phyloP scores from a whole-genome alignment of 139 green algal species.

The Micromonas commoda region DNA sequence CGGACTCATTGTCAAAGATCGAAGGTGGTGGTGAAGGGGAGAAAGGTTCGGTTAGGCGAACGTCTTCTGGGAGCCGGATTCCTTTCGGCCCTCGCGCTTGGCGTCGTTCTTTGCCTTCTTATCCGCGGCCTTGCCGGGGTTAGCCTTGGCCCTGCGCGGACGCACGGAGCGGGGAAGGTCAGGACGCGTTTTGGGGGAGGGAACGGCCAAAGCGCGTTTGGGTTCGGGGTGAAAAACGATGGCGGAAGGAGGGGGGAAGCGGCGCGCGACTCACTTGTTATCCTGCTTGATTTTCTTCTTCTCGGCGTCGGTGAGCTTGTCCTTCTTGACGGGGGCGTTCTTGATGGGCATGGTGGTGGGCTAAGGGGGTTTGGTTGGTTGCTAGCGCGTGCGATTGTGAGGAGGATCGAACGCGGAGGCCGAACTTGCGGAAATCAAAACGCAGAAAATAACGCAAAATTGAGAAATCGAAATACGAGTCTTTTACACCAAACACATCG shows the following conservation, averaged over 20 bases:
- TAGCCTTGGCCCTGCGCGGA: slow-evolving; percentile 3
- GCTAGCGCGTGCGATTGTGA: no score
- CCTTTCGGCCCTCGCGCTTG: background rate
- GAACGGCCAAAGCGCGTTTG: background rate
- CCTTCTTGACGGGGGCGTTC: slow-evolving; percentile 3
- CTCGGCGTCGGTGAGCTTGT: slow-evolving; percentile 36
- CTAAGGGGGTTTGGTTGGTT: no score
- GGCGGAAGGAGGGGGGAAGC: background rate
- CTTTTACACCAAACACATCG: no score
- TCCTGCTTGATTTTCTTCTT: slow-evolving; percentile 37
- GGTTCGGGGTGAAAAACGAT: background rate
- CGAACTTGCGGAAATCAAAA: no score
- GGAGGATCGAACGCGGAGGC: no score
- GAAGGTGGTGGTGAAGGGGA: no score
- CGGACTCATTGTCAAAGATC: no score
- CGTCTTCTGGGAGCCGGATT: slow-evolving; percentile 2
- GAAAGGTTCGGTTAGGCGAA: no score
- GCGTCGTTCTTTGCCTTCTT: slow-evolving; percentile 23
- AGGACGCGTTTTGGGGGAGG: background rate
- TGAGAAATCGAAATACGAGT: no score
- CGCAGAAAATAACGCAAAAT: no score
- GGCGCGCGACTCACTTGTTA: slow-evolving; percentile 18
- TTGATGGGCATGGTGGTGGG: slow-evolving; percentile 3
- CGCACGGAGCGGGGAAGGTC: background rate
- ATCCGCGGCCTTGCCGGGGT: slow-evolving; percentile 13